Percentiles rank a stretch among this genome's conserved stretches.
phyloP scores from a whole-genome alignment of 2,329 filamentous ascomycete species.

The Sordariomycetes sp. region DNA sequence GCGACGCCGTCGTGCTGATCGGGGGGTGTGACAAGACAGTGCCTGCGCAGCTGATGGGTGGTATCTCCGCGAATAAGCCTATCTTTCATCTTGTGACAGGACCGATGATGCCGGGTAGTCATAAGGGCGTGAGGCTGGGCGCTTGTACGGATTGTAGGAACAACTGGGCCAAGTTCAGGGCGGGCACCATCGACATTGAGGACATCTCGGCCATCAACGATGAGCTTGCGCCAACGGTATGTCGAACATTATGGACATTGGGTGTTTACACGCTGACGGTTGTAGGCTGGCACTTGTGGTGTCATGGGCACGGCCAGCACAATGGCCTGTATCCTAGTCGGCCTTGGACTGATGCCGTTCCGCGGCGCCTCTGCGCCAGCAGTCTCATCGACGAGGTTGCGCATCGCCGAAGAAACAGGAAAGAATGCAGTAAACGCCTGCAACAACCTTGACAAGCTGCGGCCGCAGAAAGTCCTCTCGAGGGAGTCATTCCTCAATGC shows the following conservation, averaged over 20 bases:
- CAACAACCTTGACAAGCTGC: conserved; percentile 57
- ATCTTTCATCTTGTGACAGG: conserved; percentile 61
- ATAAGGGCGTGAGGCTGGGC: conserved; percentile 54
- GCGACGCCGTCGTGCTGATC: conserved; percentile 59
- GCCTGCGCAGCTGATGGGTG: conserved; percentile 67
- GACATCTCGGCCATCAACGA: conserved; percentile 64
- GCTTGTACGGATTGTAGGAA: conserved; percentile 69
- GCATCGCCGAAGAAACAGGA: conserved; percentile 67
- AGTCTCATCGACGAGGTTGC: conserved; percentile 67
- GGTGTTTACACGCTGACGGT: background rate
- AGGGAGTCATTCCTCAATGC: conserved; percentile 76
- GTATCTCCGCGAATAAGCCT: conserved; percentile 65
- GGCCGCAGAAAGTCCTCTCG: conserved; percentile 61
- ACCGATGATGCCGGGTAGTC: conserved; percentile 66
- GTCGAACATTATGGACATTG: conserved; percentile 8
- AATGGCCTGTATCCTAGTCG: conserved; percentile 78
- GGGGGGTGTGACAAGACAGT: conserved; percentile 69
- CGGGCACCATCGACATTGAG: conserved; percentile 59
- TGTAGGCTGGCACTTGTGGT: conserved; percentile 65
- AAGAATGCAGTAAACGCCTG: conserved; percentile 59
- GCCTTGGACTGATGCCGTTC: conserved; percentile 71
- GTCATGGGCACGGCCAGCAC: conserved; percentile 92
- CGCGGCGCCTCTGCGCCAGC: conserved; percentile 72
- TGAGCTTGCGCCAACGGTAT: conserved; percentile 60
- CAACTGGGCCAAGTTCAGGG: conserved; percentile 63